phyloP scores from a whole-genome alignment of 352 stramenopile species.

The Phytophthora aleatoria region DNA sequence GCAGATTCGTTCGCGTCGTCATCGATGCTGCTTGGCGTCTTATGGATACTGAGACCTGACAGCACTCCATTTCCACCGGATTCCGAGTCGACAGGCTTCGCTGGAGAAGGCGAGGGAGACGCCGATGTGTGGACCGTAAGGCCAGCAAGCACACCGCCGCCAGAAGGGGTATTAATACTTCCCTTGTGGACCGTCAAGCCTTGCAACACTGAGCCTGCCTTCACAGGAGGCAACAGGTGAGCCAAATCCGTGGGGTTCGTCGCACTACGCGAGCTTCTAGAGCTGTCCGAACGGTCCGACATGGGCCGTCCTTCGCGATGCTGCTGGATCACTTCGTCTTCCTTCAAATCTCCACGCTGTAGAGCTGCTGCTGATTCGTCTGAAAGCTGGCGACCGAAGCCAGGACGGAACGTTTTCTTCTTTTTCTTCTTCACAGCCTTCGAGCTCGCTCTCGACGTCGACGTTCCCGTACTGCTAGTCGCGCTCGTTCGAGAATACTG shows the following conservation, averaged over 20 bases:
- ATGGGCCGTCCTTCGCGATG: slow-evolving; percentile 33
- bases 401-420: slow-evolving; percentile 84
- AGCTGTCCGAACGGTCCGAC: slow-evolving; percentile 36
- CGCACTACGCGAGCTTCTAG: slow-evolving; percentile 31
- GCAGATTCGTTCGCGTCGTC: slow-evolving; percentile 22
- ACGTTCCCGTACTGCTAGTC: slow-evolving; percentile 36
- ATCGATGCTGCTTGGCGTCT: slow-evolving; percentile 21
- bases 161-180: slow-evolving; percentile 8
- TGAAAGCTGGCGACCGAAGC: slow-evolving; percentile 83
- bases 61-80: slow-evolving; percentile 43
- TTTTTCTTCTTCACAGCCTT: slow-evolving; percentile 81
- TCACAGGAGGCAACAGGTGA: slow-evolving; percentile 66
- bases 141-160: slow-evolving; percentile 59
- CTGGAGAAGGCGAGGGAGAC: slow-evolving; percentile 41
- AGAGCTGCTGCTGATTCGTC: slow-evolving; percentile 81
- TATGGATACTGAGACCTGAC: slow-evolving; percentile 56
- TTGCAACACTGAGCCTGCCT: slow-evolving; percentile 60
- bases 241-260: slow-evolving; percentile 65
- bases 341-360: slow-evolving; percentile 76
- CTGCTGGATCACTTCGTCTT: slow-evolving; percentile 69
- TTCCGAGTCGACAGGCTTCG: slow-evolving; percentile 30
- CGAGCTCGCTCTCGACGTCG: slow-evolving; percentile 37
- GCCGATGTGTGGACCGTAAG: slow-evolving; percentile 66
- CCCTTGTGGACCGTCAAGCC: slow-evolving; percentile 65
- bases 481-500: slow-evolving; percentile 34